Base-by-base conservation (phyloP, 192 early-diverging fungal species). In the Coemansia sp. region DNA sequence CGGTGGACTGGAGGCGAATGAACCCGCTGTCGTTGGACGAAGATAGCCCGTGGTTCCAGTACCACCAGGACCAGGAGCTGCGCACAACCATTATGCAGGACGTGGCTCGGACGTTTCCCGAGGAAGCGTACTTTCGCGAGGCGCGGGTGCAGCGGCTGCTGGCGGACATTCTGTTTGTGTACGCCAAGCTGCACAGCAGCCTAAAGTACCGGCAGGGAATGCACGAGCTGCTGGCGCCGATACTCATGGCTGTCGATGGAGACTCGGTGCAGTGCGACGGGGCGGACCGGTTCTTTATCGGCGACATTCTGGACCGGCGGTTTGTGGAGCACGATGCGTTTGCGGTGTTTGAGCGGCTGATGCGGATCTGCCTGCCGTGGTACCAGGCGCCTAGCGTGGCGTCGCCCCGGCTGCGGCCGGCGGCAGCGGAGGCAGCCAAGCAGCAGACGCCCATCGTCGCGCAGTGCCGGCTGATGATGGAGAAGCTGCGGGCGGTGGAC, bases 121-220 rank as follows among this genome's bases (percentile, higher is more conserved):
- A 95, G 41, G 83, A 86, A 38, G 76, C 77, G n/a, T 89, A 83
- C 51, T 98, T 95, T 59, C 83, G 88, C 3, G 52, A 60, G 19
- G 46, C 74, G 19, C 62, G 64, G 1, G 83, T 87, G 21, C 92
- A 90, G 56, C 76, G 76, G 40, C 64, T 82, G 31, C 65, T 98
- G 76, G 67, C 80, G 2, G 86, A 90, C 54, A 86, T 97, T 27
- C 68, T 98, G 22, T 94, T 98, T 54, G 86, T 96, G 25, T 95
- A 91, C 63, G 89, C 89, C 69, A 93, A 93, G 60, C 78, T 93
- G 63, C 87, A 98, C 58, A 76, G 81, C 11, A 85, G 85, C 26
- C 80, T 96, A n/a, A 86, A 88, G 14, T 98, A 98, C 72, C 83
- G 95, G 33, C 95, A 98, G 65, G 95, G 95, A 23, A 98, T 98